A percentile compares a stretch with the other conserved stretches of the same genome.
phyloP scores from a whole-genome alignment of 192 early-diverging fungal species.

The Coemansia sp. region DNA sequence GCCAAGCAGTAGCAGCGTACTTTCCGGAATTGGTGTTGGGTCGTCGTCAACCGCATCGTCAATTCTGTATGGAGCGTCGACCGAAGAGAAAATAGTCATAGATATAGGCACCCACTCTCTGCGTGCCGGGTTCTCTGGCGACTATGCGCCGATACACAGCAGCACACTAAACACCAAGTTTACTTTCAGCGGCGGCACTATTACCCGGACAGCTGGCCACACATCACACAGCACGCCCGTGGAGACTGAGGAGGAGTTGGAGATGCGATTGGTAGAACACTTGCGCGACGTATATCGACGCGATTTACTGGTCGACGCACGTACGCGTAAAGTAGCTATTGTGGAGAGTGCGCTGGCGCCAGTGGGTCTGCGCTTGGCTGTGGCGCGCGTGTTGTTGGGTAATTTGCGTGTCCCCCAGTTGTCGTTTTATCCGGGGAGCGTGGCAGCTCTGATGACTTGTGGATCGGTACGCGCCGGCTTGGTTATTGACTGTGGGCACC shows the following conservation, averaged over 20 bases:
- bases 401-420: conserved; percentile 80
- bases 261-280: conserved; percentile 28
- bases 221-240: not conserved
- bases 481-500: conserved; percentile 84
- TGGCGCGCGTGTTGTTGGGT: conserved; percentile 74
- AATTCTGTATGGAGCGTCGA: conserved; percentile 26
- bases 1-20: not conserved
- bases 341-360: conserved; percentile 77
- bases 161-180: conserved; percentile 13
- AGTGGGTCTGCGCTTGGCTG: conserved; percentile 62
- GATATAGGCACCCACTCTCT: conserved; percentile 83
- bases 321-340: conserved; percentile 79
- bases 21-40: not conserved
- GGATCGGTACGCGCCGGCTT: conserved; percentile 72
- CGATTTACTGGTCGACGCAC: conserved; percentile 79
- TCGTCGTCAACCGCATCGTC: not conserved
- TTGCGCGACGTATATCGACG: conserved; percentile 34
- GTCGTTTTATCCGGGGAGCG: conserved; percentile 70
- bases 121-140: conserved; percentile 86
- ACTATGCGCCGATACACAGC: conserved; percentile 72
- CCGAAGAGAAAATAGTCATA: conserved; percentile 85
- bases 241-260: conserved; percentile 20
- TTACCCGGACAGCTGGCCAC: not conserved
- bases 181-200: not conserved
- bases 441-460: conserved; percentile 74